Evolutionary conservation across 306 rosid genomes (phyloP).

Genomic region (Delonix regia): DNA sequence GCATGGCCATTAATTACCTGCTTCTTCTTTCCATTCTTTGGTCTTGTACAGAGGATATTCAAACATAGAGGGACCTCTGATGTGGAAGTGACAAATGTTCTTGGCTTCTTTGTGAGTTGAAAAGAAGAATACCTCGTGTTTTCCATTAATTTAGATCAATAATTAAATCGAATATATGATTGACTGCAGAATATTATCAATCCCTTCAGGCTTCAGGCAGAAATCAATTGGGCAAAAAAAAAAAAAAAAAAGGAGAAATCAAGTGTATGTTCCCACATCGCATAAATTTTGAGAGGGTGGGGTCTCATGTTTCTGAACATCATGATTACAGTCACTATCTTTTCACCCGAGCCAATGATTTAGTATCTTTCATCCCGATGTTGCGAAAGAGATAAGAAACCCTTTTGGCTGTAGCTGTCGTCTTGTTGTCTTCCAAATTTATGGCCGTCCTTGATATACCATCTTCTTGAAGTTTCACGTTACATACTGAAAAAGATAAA

Average conservation of each 20-base stretch:
- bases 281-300: conserved; percentile 40
- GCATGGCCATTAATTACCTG: too few relatives aligned
- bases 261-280: background rate
- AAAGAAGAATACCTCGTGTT: conserved; percentile 15
- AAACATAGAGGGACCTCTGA: background rate
- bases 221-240: too few relatives aligned
- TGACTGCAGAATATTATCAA: conserved; percentile 26
- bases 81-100: too few relatives aligned
- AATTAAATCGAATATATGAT: conserved; percentile 24
- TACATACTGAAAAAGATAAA: background rate
- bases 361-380: conserved; percentile 39
- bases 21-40: background rate
- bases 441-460: conserved; percentile 25
- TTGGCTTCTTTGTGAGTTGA: too few relatives aligned
- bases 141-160: conserved; percentile 2
- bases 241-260: background rate
- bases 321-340: conserved; percentile 51
- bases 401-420: conserved; percentile 39
- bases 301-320: conserved; percentile 40
- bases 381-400: conserved; percentile 35
- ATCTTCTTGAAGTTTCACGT: conserved; percentile 17
- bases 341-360: conserved; percentile 50
- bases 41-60: background rate
- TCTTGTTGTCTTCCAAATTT: conserved; percentile 37
- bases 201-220: background rate